These are phyloP conservation scores for Suillus subluteus DNA, from an alignment of 768 basidiomycete genomes.

Conservation along the genomic window DNA sequence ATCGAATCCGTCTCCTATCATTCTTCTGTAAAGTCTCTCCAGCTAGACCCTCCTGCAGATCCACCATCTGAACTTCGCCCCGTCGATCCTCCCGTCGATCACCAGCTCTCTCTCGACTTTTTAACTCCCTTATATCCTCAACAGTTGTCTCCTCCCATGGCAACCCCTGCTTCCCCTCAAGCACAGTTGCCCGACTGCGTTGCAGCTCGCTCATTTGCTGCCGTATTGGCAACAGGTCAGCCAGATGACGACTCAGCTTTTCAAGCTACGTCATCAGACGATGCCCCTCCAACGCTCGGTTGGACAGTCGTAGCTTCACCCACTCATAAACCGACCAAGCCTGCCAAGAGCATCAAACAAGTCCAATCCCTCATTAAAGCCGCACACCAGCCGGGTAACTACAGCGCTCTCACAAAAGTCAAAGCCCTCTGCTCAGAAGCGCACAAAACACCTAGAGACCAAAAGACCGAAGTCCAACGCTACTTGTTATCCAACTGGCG, in stretches of 20 bases:
- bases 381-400: conserved; percentile 47
- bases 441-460: conserved; percentile 45
- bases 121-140: conserved; percentile 24
- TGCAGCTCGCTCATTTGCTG: conserved; percentile 37
- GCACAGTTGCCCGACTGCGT: conserved; percentile 39
- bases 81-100: conserved; percentile 16
- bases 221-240: conserved; percentile 36
- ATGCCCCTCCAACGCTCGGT: conserved; percentile 17
- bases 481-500: conserved; percentile 48
- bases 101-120: conserved; percentile 22
- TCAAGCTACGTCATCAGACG: conserved; percentile 29
- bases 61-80: conserved; percentile 14
- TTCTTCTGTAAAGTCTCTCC: conserved; percentile 13
- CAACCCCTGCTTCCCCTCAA: conserved; percentile 38
- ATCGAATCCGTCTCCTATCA: conserved; percentile 13
- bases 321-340: conserved; percentile 22
- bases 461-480: conserved; percentile 48
- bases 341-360: conserved; percentile 43
- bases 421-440: conserved; percentile 50
- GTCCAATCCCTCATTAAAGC: conserved; percentile 46
- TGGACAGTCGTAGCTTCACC: conserved; percentile 30
- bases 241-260: conserved; percentile 27
- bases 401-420: conserved; percentile 43
- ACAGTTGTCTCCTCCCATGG: conserved; percentile 27
- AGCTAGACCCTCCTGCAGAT: conserved; percentile 13